Conservation (phyloP, 225 moss, liverwort and hornwort genomes). For the Marchantia paleacea region DNA sequence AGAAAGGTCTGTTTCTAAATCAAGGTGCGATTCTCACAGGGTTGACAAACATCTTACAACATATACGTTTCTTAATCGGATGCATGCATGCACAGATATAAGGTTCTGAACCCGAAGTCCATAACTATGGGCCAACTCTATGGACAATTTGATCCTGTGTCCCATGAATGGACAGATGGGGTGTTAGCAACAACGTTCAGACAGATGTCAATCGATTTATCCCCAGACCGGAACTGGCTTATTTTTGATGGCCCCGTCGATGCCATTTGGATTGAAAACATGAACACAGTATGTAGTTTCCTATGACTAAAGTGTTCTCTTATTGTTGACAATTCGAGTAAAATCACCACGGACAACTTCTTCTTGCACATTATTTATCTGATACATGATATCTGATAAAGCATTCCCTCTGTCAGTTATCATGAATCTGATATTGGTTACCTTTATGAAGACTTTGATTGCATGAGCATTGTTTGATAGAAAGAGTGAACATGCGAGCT, state of each 20-base stretch:
- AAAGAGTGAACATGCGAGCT: too few relatives aligned
- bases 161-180: conserved; percentile 81
- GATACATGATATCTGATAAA: not conserved
- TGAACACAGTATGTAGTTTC: conserved; percentile 58
- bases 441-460: too few relatives aligned
- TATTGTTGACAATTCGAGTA: too few relatives aligned
- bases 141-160: conserved; percentile 76
- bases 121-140: conserved; percentile 83
- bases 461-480: too few relatives aligned
- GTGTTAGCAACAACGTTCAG: conserved; percentile 68
- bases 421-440: too few relatives aligned
- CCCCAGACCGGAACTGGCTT: conserved; percentile 66
- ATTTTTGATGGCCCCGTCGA: conserved; percentile 82
- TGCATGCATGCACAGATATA: conserved; percentile 45
- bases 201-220: conserved; percentile 71
- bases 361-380: not conserved
- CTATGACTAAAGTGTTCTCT: not conserved
- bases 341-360: too few relatives aligned
- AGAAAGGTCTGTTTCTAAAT: too few relatives aligned
- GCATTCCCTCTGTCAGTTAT: too few relatives aligned
- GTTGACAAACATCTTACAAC: not conserved
- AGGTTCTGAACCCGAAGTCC: conserved; percentile 72
- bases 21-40: too few relatives aligned
- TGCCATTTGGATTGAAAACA: conserved; percentile 89
- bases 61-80: not conserved